A percentile compares a stretch with the other conserved stretches of the same genome.
These are phyloP conservation scores for Mallotus japonicus DNA, from an alignment of 441 rosid genomes.

Conservation along the genomic window DNA sequence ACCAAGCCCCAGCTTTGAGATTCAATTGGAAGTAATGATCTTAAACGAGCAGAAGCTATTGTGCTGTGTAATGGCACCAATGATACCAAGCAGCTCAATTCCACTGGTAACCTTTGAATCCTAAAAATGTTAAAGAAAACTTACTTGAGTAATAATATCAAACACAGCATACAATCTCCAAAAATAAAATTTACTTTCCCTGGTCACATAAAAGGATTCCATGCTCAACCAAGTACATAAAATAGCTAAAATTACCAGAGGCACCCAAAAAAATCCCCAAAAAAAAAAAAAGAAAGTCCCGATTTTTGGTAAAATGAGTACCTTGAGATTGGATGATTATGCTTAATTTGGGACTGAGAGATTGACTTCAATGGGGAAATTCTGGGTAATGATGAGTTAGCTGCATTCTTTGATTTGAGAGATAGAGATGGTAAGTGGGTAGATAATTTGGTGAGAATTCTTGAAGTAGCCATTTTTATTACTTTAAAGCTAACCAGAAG, in stretches of 20 bases:
- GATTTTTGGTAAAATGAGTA: background rate
- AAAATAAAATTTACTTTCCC: background rate
- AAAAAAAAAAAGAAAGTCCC: no score
- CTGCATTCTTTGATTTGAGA: constrained; percentile 23
- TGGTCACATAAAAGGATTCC: background rate
- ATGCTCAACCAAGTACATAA: background rate
- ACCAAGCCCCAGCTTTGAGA: constrained; percentile 47
- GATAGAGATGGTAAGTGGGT: constrained; percentile 29
- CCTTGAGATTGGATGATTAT: constrained; percentile 22
- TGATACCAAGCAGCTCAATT: constrained; percentile 40
- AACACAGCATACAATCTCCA: background rate
- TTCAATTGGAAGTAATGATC: constrained; percentile 34
- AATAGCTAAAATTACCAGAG: background rate
- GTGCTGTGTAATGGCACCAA: constrained; percentile 50
- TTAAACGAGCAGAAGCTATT: constrained; percentile 43
- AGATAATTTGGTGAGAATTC: constrained; percentile 32
- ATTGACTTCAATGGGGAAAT: constrained; percentile 23
- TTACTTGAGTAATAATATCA: constrained; percentile 4
- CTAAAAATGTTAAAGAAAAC: background rate
- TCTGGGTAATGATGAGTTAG: constrained; percentile 20
- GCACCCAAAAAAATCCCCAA: no score
- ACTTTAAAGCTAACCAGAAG: background rate
- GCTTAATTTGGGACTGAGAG: constrained; percentile 26
- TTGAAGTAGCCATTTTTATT: constrained; percentile 37
- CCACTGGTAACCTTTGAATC: constrained; percentile 40